Base-by-base conservation (phyloP, 164 flowering plant genomes). In the Annona cherimola region DNA sequence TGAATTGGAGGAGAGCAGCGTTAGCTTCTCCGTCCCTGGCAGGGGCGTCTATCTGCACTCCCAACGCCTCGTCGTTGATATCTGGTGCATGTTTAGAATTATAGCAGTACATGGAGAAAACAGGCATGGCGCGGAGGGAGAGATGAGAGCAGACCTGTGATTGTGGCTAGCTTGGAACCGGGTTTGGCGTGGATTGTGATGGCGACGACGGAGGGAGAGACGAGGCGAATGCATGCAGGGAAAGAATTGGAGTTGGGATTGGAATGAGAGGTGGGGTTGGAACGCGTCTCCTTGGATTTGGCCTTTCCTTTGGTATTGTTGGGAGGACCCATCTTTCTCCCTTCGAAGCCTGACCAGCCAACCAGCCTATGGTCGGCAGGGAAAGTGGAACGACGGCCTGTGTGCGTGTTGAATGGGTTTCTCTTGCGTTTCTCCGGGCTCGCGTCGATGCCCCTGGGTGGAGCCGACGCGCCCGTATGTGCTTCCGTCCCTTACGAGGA, bases 101-200 rank as follows among this genome's bases (percentile, higher is more conserved):
- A 64, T 35, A 18, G 0, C 18, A 63, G 7, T 3, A 45, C 6
- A 39, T 41, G 40, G 16, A 44, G 46, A 63, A 54, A 42, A 43
- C 35, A 26, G 5, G 73, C 69, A 11, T 12, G 57, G 16, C 42
- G 44, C 20, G 43, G 39, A 64, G n/a, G 55, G 19, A 41, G 60
- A 72, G 55, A 68, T 61, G 69, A 45, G 68, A 39, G 35, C 5
- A 42, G 70, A 94, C 98, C 97, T 45, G 98, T 91, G 74, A 94
- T 84, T 68, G 98, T 72, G 75, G 96, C 83, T 68, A 87, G 44
- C 76, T 90, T 94, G 79, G 99, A 87, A 50, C 94, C 99, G 42
- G 99, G 98, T 81, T 94, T 94, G 71, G 99, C 99, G 79, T 94
- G 97, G 77, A 94, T 76, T 69, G 97, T 88, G 71, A 94, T 88